Evolutionary conservation across 2,329 filamentous ascomycete species (phyloP).

Genomic region (Talaromyces pinophilus): DNA sequence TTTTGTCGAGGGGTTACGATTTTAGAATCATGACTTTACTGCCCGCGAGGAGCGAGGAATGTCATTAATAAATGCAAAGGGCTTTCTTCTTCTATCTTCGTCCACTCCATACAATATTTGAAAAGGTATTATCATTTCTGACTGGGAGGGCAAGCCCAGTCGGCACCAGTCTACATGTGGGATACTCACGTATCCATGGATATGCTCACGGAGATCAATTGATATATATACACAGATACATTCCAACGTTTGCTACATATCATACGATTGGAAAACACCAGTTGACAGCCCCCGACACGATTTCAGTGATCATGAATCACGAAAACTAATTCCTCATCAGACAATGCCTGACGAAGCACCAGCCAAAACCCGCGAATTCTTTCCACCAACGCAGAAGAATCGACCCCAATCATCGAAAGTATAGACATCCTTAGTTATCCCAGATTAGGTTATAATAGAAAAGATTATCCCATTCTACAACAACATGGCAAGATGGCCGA

Average conservation of each 20-base stretch:
- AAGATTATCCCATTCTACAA: too few species aligned
- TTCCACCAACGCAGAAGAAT: background rate
- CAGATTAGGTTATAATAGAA: too few species aligned
- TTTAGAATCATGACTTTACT: background rate
- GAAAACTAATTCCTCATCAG: background rate
- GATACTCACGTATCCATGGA: too few species aligned
- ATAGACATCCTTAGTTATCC: too few species aligned
- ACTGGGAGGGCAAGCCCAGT: background rate
- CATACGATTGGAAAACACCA: too few species aligned
- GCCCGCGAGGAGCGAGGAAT: background rate
- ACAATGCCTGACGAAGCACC: background rate
- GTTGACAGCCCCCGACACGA: too few species aligned
- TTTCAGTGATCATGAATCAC: too few species aligned
- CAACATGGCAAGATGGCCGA: background rate
- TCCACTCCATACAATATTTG: background rate
- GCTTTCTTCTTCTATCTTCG: background rate
- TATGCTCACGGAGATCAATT: too few species aligned
- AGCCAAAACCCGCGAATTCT: background rate
- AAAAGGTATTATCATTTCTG: background rate
- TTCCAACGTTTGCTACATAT: too few species aligned
- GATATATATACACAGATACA: too few species aligned
- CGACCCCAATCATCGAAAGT: background rate
- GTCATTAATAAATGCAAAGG: background rate
- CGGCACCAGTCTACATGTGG: too few species aligned
- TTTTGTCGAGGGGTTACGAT: background rate